phyloP scores from a whole-genome alignment of 1,284 basidiomycete species.

The Malassezia sympodialis region DNA sequence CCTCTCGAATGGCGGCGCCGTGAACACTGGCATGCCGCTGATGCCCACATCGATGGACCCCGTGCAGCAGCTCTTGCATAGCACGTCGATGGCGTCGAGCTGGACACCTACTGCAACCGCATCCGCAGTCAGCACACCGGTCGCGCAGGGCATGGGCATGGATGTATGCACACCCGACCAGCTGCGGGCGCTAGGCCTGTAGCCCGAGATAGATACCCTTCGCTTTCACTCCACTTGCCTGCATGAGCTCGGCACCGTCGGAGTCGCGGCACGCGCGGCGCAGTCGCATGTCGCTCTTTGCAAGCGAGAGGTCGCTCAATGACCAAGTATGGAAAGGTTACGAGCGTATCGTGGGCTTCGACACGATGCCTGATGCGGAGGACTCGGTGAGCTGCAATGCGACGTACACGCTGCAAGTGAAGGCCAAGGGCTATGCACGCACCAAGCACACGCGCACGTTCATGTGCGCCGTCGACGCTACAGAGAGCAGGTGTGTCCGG shows the following conservation, averaged over 20 bases:
- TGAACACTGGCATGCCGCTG: background rate
- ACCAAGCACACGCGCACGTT: constrained; percentile 76
- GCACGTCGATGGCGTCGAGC: background rate
- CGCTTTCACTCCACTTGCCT: background rate
- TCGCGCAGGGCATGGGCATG: background rate
- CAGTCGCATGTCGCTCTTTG: constrained; percentile 13
- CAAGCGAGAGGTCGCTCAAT: background rate
- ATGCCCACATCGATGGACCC: background rate
- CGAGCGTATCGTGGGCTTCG: constrained; percentile 44
- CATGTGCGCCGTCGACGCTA: constrained; percentile 75
- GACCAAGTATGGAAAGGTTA: constrained; percentile 21
- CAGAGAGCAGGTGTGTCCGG: constrained; percentile 47
- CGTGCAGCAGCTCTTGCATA: background rate
- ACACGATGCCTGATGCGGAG: constrained; percentile 46
- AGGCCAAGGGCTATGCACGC: constrained; percentile 69
- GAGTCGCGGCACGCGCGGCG: background rate
- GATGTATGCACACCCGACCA: background rate
- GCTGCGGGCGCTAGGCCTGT: constrained; percentile 6
- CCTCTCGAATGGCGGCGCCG: background rate
- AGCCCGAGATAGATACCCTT: background rate
- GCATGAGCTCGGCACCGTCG: background rate
- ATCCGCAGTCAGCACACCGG: background rate
- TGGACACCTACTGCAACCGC: background rate
- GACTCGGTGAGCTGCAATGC: constrained; percentile 34
- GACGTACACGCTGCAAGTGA: constrained; percentile 57